These are phyloP conservation scores for Phytophthora nicotianae DNA, from an alignment of 352 stramenopile genomes.

Conservation along the genomic window DNA sequence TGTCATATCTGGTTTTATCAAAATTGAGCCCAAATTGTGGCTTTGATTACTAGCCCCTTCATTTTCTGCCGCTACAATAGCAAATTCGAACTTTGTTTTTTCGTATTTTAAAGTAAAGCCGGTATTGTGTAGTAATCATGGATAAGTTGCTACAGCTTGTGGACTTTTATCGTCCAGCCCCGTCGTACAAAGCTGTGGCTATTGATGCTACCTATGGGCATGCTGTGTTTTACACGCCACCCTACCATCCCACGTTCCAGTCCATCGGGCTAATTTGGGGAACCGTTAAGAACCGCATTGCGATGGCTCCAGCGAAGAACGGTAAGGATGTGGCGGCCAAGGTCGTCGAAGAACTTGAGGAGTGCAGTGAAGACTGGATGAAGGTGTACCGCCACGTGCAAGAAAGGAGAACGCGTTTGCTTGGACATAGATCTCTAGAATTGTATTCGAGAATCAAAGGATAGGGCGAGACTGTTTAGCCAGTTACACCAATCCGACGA, in stretches of 20 bases:
- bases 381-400: no score
- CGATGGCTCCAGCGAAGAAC: background rate
- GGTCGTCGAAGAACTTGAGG: background rate
- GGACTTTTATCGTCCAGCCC: background rate
- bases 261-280: background rate
- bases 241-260: background rate
- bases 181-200: background rate
- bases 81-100: no score
- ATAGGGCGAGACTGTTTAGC: no score
- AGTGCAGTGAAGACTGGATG: background rate
- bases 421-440: no score
- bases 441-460: no score
- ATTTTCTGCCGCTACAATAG: no score
- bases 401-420: no score
- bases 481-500: no score
- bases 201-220: background rate
- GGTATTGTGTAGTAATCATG: background rate
- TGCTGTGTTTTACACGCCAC: background rate
- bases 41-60: no score
- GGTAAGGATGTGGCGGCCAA: background rate
- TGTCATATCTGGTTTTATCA: background rate
- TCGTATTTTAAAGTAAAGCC: no score
- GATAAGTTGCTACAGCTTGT: background rate
- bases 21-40: no score
- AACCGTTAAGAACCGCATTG: background rate